Evolutionary conservation across 306 rosid species (phyloP), one percentile per base, ranked within the genome.

Genomic region (Dryas drummondii): DNA sequence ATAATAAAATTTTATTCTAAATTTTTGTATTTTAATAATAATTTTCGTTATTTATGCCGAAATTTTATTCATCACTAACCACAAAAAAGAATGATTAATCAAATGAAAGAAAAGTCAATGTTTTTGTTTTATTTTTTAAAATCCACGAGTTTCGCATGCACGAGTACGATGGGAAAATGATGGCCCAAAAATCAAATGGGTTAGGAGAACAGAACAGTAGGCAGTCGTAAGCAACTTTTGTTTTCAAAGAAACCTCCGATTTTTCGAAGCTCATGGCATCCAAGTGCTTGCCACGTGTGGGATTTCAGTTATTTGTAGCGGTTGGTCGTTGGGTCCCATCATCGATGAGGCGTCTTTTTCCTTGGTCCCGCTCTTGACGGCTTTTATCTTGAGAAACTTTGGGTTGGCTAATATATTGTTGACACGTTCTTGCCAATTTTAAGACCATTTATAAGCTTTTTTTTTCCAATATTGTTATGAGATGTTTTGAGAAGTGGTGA

Each of bases 251-350:
- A 54, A 58, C 52, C 44, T 60, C 40, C 6, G 13, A 12, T 52
- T 32, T 47, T 52, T 42, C 50, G 44, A 44, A 77, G 10, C 71
- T 37, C 6, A 70, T 76, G 64, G 66, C 72, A 47, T 59, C 74
- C 71, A 70, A 45, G 5, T 17, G 59, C 17, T 59, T 16, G 80
- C 77, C 87, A 81, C 86, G 83, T 79, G 81, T 74, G 22, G 11
- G 13, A 37, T 45, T 82, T 69, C 83, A 68, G 92, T 84, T 84
- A 86, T 13, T 32, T 57, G 69, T 17, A 59, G 80, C 94, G 13
- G 88, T 85, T 86, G 76, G 75, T 75, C 78, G 87, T 82, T 82
- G 76, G 19, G 91, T 80, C 76, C 37, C 60, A 74, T 41, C 77
- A 83, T 56, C 40, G 10, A 9, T 72, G 46, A 44, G 17, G 66